A percentile compares a stretch with the other conserved stretches of the same genome.
Conservation (phyloP, 1,284 basidiomycete species). For the Apiotrichum akiyoshidainum region DNA sequence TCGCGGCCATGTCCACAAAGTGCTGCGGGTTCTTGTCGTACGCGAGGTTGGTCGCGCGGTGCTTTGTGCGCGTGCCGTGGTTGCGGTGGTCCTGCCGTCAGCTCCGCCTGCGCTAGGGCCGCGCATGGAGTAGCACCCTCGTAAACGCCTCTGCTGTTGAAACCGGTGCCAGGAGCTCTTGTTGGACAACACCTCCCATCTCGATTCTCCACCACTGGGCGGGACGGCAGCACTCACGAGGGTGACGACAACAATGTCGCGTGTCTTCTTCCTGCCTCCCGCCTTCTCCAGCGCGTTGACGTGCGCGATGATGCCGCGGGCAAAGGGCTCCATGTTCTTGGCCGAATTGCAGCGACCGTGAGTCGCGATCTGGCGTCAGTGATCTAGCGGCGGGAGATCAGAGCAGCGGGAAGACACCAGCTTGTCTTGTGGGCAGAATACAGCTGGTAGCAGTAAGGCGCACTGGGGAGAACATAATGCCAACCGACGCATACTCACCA, state of each 20-base stretch:
- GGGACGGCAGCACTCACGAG: constrained; percentile 29
- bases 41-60: constrained; percentile 57
- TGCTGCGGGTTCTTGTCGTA: constrained; percentile 66
- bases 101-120: not conserved
- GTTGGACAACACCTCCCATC: not conserved
- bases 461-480: too few species aligned
- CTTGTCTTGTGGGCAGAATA: too few species aligned
- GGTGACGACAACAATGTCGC: constrained; percentile 46
- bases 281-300: constrained; percentile 9
- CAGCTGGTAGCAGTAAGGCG: not conserved
- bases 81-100: constrained; percentile 68
- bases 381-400: too few species aligned
- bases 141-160: too few species aligned
- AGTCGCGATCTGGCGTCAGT: constrained; percentile 33
- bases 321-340: constrained; percentile 40
- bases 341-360: constrained; percentile 43
- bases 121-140: too few species aligned
- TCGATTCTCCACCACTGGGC: not conserved
- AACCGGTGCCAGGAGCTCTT: too few species aligned
- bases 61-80: constrained; percentile 63
- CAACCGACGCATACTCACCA: constrained; percentile 29
- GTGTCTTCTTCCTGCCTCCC: constrained; percentile 20
- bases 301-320: constrained; percentile 38
- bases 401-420: too few species aligned
- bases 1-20: constrained; percentile 68